These are phyloP conservation scores for Lentinula guzmanii DNA, from an alignment of 768 basidiomycete species.

Conservation along the genomic window DNA sequence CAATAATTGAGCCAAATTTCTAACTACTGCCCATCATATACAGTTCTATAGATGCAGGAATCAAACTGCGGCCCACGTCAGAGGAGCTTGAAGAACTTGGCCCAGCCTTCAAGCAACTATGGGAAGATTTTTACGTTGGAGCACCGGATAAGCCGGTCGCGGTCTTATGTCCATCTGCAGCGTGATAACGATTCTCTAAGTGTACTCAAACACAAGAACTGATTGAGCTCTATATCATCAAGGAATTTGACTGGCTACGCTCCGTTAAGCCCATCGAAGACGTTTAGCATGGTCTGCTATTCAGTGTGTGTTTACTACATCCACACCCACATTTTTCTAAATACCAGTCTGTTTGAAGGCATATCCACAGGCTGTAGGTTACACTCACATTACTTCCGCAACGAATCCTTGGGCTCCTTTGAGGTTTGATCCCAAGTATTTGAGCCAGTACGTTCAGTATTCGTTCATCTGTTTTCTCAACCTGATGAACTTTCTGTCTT, in stretches of 20 bases:
- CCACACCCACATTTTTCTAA: not conserved
- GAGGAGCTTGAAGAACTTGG: conserved; percentile 30
- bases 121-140: conserved; percentile 26
- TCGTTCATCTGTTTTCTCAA: not conserved
- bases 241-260: not conserved
- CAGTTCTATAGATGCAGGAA: conserved; percentile 30
- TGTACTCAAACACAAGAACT: not conserved
- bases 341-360: not conserved
- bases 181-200: conserved; percentile 10
- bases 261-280: not conserved
- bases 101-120: conserved; percentile 25
- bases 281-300: not conserved
- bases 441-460: not conserved
- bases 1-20: not conserved
- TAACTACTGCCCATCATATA: not conserved
- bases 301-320: not conserved
- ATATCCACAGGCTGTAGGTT: not conserved
- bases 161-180: conserved; percentile 20
- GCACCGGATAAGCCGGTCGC: conserved; percentile 32
- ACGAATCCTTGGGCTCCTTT: not conserved
- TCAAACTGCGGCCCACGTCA: conserved; percentile 33
- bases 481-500: not conserved
- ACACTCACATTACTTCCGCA: not conserved
- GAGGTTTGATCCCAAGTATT: not conserved
- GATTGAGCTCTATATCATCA: not conserved